Conservation (phyloP, 306 rosid species). For the Sesbania bispinosa region DNA sequence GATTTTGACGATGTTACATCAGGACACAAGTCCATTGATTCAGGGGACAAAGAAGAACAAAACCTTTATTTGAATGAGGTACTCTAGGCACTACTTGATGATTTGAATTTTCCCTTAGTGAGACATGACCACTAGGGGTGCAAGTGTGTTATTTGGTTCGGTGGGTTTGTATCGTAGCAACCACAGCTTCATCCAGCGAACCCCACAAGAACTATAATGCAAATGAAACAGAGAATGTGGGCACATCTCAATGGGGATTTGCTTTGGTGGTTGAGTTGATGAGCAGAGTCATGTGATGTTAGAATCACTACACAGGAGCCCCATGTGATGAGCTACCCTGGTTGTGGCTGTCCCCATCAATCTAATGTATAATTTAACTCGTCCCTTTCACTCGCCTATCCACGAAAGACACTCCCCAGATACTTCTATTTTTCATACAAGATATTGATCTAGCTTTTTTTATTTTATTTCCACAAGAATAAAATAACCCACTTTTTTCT, state of each 20-base stretch:
- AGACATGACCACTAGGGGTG: not conserved
- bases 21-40: not conserved
- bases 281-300: conserved; percentile 43
- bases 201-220: too few relatives aligned
- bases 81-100: not conserved
- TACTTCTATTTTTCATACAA: not conserved
- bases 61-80: conserved; percentile 17
- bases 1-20: not conserved
- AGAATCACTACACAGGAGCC: too few relatives aligned
- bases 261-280: too few relatives aligned
- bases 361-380: not conserved
- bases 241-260: conserved; percentile 38
- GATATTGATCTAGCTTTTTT: not conserved
- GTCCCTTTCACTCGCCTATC: conserved; percentile 1
- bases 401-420: not conserved
- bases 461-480: not conserved
- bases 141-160: conserved; percentile 18
- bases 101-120: not conserved
- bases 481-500: too few relatives aligned
- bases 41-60: conserved; percentile 16
- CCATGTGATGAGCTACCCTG: conserved; percentile 56
- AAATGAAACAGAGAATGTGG: conserved; percentile 25
- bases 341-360: conserved; percentile 39
- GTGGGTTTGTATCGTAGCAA: conserved; percentile 30
- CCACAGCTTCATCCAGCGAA: too few relatives aligned